A percentile compares a stretch with the other conserved stretches of the same genome.
Evolutionary conservation across 352 stramenopile genomes (phyloP).

Genomic region (Pythium utonaiense): DNA sequence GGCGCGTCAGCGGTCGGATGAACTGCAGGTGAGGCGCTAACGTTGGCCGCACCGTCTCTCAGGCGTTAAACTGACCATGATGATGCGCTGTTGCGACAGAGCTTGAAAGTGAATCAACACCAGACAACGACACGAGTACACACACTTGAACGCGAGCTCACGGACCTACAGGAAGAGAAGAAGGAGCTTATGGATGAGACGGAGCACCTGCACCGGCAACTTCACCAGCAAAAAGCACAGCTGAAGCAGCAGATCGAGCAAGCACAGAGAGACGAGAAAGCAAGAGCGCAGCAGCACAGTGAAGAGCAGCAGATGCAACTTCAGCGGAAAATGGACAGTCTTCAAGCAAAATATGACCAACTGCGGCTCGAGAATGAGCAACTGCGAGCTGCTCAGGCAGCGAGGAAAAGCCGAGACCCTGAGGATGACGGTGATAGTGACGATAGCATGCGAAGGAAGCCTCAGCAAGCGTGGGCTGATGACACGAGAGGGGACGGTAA

Average conservation of each 20-base stretch:
- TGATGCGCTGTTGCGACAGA: neutral
- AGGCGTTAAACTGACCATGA: neutral
- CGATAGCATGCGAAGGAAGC: neutral
- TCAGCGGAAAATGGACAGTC: constrained; percentile 23
- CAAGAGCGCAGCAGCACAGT: constrained; percentile 10
- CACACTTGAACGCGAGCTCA: constrained; percentile 22
- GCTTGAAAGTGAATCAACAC: constrained; percentile 4
- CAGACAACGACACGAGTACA: constrained; percentile 14
- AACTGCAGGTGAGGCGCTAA: constrained; percentile 35
- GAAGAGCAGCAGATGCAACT: constrained; percentile 25
- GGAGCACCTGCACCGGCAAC: constrained; percentile 22
- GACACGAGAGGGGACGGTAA: neutral
- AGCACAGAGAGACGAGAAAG: neutral
- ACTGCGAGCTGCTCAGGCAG: constrained; percentile 4
- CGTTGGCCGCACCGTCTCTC: too few relatives aligned
- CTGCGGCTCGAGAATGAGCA: constrained; percentile 13
- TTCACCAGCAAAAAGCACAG: constrained; percentile 12
- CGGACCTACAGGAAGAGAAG: constrained; percentile 21
- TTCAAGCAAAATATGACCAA: constrained; percentile 28
- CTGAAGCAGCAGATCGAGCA: neutral
- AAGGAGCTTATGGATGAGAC: constrained; percentile 29
- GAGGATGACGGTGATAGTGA: constrained; percentile 6
- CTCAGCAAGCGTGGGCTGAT: constrained; percentile 16
- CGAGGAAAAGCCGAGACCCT: neutral
- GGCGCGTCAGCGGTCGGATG: constrained; percentile 28